These are phyloP conservation scores for Tylopilus cervinicoccineus DNA, from an alignment of 768 basidiomycete genomes.

Conservation along the genomic window DNA sequence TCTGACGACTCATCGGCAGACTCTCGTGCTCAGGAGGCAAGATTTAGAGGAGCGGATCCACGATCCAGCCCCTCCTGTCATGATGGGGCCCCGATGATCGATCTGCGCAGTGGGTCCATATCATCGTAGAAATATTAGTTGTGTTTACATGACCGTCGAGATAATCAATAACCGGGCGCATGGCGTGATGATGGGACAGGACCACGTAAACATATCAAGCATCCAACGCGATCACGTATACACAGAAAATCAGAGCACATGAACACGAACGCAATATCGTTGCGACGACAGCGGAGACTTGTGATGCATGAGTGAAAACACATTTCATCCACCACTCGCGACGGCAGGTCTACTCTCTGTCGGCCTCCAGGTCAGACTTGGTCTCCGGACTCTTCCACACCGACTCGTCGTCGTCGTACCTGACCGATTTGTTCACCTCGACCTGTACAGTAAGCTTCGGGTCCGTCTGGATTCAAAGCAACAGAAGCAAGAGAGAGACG, in stretches of 20 bases:
- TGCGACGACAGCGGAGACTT: too few species aligned
- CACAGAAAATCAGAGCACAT: too few species aligned
- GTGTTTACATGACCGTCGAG: too few species aligned
- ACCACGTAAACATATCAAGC: too few species aligned
- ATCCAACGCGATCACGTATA: too few species aligned
- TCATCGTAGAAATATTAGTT: not conserved
- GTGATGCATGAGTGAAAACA: too few species aligned
- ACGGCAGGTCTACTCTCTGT: not conserved
- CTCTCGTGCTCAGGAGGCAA: too few species aligned
- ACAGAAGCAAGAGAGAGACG: too few species aligned
- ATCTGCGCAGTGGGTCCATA: not conserved
- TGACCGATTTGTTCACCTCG: not conserved
- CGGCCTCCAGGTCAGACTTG: not conserved
- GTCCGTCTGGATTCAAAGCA: not conserved
- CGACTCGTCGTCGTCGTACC: not conserved
- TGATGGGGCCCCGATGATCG: slow-evolving; percentile 6
- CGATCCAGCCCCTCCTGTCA: slow-evolving; percentile 15
- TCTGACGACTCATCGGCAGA: not conserved
- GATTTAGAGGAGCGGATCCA: not conserved
- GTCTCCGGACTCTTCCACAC: not conserved
- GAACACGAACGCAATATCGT: not conserved
- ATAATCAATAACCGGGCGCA: too few species aligned
- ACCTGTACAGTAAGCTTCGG: not conserved
- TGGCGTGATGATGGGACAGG: too few species aligned
- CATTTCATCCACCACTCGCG: too few species aligned